A percentile compares a stretch with the other conserved stretches of the same genome.
These are phyloP conservation scores for Musa beccarii DNA, from an alignment of 176 grass and related monocot genomes.

Conservation along the genomic window DNA sequence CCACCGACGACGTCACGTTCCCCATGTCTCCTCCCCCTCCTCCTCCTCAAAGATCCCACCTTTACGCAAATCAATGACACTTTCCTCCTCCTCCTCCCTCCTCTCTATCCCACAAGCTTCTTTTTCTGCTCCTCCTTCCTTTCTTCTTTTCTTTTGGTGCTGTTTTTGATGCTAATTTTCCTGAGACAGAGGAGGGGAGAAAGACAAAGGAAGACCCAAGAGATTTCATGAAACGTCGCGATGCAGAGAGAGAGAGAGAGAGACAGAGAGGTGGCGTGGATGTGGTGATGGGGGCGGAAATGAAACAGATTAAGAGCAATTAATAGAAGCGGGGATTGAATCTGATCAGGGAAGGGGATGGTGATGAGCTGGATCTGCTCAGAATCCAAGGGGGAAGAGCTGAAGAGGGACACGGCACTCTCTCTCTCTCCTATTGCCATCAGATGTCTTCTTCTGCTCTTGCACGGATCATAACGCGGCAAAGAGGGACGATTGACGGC, in stretches of 20 bases:
- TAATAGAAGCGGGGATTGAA: too few species aligned
- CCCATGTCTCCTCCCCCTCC: conserved; percentile 40
- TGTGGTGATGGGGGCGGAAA: not conserved
- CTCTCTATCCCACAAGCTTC: not conserved
- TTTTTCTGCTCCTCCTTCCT: not conserved
- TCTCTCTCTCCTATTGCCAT: too few species aligned
- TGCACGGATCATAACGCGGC: too few species aligned
- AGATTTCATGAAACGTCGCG: not conserved
- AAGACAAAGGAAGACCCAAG: not conserved
- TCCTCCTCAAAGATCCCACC: not conserved
- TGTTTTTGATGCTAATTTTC: not conserved
- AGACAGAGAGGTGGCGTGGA: not conserved
- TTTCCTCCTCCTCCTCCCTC: not conserved
- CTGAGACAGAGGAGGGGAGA: too few species aligned
- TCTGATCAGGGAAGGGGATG: too few species aligned
- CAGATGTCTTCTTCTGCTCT: too few species aligned
- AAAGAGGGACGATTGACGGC: too few species aligned
- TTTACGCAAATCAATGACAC: not conserved
- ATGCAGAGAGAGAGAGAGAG: not conserved
- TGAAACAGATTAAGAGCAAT: too few species aligned
- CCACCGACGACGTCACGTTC: conserved; percentile 92
- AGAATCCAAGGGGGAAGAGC: too few species aligned
- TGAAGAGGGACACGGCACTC: too few species aligned
- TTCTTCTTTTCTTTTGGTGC: conserved; percentile 1
- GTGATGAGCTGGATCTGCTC: too few species aligned